phyloP scores from a whole-genome alignment of 805 yeast genomes.

The Candida silvicultrix region DNA sequence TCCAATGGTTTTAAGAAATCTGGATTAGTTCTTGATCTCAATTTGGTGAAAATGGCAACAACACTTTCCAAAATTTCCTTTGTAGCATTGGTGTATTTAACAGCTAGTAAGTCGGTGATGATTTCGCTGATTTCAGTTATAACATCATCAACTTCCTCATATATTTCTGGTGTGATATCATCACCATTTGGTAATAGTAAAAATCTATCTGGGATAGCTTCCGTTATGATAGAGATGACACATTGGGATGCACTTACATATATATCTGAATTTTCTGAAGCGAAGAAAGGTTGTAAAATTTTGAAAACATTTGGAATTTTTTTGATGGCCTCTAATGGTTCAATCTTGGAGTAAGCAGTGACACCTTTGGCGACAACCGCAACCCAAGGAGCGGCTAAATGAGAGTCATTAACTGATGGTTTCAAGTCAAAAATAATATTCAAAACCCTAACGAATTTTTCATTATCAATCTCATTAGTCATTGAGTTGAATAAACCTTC shows the following conservation, averaged over 20 bases:
- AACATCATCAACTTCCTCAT: constrained; percentile 50
- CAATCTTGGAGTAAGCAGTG: constrained; percentile 45
- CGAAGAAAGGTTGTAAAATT: constrained; percentile 56
- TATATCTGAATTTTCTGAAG: constrained; percentile 59
- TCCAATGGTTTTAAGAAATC: constrained; percentile 61
- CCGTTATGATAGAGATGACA: constrained; percentile 67
- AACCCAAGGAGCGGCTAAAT: constrained; percentile 90
- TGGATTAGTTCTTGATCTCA: constrained; percentile 64
- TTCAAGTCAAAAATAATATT: constrained; percentile 70
- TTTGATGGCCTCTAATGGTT: constrained; percentile 44
- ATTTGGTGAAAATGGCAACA: constrained; percentile 52
- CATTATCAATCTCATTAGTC: constrained; percentile 52
- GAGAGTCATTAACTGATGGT: constrained; percentile 78
- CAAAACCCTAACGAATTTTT: constrained; percentile 56
- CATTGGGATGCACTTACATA: constrained; percentile 81
- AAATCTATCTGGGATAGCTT: constrained; percentile 54
- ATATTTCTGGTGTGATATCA: constrained; percentile 38
- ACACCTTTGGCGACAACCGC: constrained; percentile 88
- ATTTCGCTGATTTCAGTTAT: constrained; percentile 46
- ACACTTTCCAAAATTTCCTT: constrained; percentile 67
- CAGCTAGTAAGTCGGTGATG: constrained; percentile 55
- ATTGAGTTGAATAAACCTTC: constrained; percentile 70
- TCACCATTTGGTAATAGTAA: constrained; percentile 42
- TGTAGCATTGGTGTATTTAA: constrained; percentile 72
- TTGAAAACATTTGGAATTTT: constrained; percentile 53